A percentile compares a stretch with the other conserved stretches of the same genome.
These are phyloP conservation scores for Gossypium australe DNA, from an alignment of 345 rosid species.

Conservation along the genomic window DNA sequence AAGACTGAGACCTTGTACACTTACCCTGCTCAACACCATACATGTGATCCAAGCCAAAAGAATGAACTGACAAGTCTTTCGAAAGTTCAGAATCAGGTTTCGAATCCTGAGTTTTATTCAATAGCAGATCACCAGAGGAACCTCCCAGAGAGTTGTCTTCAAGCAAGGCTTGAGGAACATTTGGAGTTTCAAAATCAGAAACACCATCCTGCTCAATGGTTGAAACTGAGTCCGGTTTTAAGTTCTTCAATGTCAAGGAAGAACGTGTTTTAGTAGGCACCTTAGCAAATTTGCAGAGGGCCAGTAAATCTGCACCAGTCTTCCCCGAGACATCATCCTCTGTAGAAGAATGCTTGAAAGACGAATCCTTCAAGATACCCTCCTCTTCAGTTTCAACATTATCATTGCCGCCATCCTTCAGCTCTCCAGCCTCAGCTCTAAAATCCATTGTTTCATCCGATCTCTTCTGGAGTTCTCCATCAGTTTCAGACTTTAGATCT, in stretches of 20 bases:
- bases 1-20: constrained; percentile 57
- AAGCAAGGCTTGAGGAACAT: constrained; percentile 27
- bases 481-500: constrained; percentile 29
- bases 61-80: constrained; percentile 20
- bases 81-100: constrained; percentile 35
- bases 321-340: constrained; percentile 36
- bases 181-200: constrained; percentile 32
- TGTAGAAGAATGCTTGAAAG: constrained; percentile 18
- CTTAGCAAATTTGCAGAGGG: constrained; percentile 70
- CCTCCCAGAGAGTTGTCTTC: constrained; percentile 31
- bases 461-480: constrained; percentile 41
- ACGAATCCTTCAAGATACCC: constrained; percentile 30
- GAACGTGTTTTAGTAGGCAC: constrained; percentile 86
- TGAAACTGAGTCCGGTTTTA: constrained; percentile 36
- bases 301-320: constrained; percentile 48
- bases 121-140: constrained; percentile 25
- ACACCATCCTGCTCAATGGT: constrained; percentile 34
- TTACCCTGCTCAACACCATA: constrained; percentile 35
- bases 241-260: constrained; percentile 42
- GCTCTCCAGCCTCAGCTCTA: constrained; percentile 38
- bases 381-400: constrained; percentile 40
- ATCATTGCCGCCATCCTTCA: constrained; percentile 26
- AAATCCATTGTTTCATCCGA: constrained; percentile 29
- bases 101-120: constrained; percentile 26
- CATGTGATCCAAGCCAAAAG: constrained; percentile 30